Conservation (phyloP, 768 basidiomycete species). For the Lentinula raphanica region DNA sequence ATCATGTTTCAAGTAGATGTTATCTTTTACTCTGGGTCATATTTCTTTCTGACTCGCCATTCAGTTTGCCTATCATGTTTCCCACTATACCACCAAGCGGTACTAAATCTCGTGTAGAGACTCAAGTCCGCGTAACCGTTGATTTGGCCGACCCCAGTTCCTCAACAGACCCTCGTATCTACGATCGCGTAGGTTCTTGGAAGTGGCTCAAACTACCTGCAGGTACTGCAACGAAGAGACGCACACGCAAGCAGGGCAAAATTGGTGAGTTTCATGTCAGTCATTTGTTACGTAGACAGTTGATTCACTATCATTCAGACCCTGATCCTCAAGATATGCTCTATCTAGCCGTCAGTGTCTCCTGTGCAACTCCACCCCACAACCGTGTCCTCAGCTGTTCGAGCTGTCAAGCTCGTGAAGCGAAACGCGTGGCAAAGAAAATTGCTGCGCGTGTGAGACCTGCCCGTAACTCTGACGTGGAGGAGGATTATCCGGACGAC, state of each 20-base stretch:
- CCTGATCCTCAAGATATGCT: constrained; percentile 66
- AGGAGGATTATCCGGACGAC: constrained; percentile 65
- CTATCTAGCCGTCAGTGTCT: constrained; percentile 65
- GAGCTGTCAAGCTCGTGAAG: constrained; percentile 87
- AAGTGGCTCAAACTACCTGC: constrained; percentile 79
- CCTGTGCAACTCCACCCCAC: constrained; percentile 77
- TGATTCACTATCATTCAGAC: constrained; percentile 38
- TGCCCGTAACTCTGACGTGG: constrained; percentile 44
- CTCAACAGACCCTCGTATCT: constrained; percentile 54
- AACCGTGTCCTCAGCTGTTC: constrained; percentile 75
- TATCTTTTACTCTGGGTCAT: constrained; percentile 5
- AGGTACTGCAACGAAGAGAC: constrained; percentile 79
- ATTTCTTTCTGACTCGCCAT: constrained; percentile 10
- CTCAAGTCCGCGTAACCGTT: constrained; percentile 82
- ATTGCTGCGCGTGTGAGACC: constrained; percentile 80
- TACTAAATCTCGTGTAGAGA: constrained; percentile 92
- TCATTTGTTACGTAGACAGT: constrained; percentile 13
- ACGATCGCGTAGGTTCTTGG: constrained; percentile 85
- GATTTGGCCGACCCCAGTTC: constrained; percentile 71
- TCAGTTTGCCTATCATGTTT: constrained; percentile 74
- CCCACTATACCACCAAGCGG: constrained; percentile 79
- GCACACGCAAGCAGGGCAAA: constrained; percentile 79
- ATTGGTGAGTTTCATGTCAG: constrained; percentile 46
- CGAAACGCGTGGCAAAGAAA: constrained; percentile 86
- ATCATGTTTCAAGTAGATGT: constrained; percentile 66